Base-by-base conservation (phyloP, 768 basidiomycete genomes). In the Rhizopogon salebrosus region DNA sequence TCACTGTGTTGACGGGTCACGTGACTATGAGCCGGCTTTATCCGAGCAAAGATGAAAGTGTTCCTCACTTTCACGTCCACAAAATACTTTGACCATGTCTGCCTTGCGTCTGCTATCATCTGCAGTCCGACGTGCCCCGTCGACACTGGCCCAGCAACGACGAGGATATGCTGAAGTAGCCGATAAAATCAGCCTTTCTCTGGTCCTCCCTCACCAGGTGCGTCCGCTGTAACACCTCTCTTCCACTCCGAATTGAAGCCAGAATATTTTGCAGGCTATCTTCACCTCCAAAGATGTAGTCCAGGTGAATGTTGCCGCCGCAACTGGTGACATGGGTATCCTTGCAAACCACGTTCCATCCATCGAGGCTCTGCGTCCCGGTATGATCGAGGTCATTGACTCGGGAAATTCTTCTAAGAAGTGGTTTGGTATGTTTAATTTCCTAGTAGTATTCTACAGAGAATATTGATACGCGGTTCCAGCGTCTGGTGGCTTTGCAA, bases 401-500 rank as follows among this genome's bases (percentile, higher is more conserved):
- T 74, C 84, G 10, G 78, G 76, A 48, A 81, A 80, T 65, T 70
- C 77, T 35, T 80, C 85, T 53, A 95, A 97, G 81, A 98, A 95
- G 76, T 98, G 90, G 87, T 99, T 98, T 66, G 91, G 97, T 97
- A 68, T 64, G 92, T 74, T 27, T 18, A 36, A 43, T 10, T 16
- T 22, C 4, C 43, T 36, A 48, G 29, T 42, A 51, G 13, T 34
- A 13, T 50, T 24, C 29, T 20, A n/a, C 20, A 22, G 4, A 42
- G 22, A 38, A 22, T 52, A 54, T 22, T 48, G 53, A 52, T 54
- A 45, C 52, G n/a, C 6, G 22, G 41, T 23, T 18, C 7, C 61
- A 99, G 97, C 91, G 31, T 97, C 95, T 50, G 87, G 92, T 53
- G 97, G 97, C 50, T 98, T 99, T 69, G 95, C 97, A 49, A 98